phyloP scores from a whole-genome alignment of 441 rosid species.

The Metrosideros polymorpha region DNA sequence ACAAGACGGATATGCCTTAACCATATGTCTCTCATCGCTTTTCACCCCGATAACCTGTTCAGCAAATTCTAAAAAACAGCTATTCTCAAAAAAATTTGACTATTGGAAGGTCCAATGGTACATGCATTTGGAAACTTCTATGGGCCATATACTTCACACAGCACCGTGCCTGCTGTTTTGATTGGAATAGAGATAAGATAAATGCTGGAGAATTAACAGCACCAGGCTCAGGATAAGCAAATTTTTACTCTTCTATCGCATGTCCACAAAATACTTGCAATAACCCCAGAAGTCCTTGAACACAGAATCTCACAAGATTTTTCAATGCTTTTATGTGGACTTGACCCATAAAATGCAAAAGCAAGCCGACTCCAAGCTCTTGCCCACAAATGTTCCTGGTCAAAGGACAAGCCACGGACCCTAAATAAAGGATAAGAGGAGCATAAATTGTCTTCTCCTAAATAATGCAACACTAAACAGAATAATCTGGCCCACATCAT shows the following conservation, averaged over 20 bases:
- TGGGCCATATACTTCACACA: not conserved
- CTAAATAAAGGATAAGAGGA: not conserved
- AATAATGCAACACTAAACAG: not conserved
- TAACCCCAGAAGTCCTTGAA: not conserved
- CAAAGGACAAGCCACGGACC: not conserved
- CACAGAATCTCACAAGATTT: not conserved
- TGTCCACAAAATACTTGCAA: not conserved
- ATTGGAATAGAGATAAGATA: not conserved
- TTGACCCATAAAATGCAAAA: not conserved
- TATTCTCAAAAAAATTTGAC: not conserved
- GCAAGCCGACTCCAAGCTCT: not conserved
- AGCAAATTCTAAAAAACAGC: not conserved
- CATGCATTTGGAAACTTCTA: not conserved
- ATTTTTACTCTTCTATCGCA: not conserved
- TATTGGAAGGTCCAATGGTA: accelerated
- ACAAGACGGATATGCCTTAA: not conserved
- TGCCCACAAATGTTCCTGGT: not conserved
- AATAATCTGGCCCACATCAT: not conserved
- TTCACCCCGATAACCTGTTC: not conserved
- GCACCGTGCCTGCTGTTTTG: not conserved
- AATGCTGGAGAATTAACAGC: not conserved
- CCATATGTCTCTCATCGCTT: not conserved
- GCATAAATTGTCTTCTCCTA: not conserved
- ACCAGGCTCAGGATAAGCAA: not conserved
- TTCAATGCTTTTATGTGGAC: not conserved